Evolutionary conservation across 768 basidiomycete genomes (phyloP).

Genomic region (Trametes maxima): DNA sequence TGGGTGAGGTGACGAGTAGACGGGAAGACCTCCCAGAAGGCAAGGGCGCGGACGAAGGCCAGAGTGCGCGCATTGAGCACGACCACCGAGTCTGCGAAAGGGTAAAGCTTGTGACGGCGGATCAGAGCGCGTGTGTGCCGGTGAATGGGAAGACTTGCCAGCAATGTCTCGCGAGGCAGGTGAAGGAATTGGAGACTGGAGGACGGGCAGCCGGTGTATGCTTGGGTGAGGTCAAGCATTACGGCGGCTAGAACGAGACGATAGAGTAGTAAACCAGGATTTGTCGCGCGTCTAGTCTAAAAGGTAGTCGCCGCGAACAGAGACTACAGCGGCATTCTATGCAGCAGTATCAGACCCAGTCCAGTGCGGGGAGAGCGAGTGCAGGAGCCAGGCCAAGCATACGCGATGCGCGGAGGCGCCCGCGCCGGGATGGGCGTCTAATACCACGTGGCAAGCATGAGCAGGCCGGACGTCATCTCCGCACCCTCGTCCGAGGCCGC

Average conservation of each 20-base stretch:
- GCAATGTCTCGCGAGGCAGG: constrained; percentile 54
- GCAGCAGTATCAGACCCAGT: neutral
- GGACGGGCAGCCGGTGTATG: constrained; percentile 55
- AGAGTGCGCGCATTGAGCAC: constrained; percentile 73
- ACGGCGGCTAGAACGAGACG: neutral
- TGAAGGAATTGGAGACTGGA: constrained; percentile 58
- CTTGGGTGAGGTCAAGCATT: constrained; percentile 52
- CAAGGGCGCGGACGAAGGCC: constrained; percentile 65
- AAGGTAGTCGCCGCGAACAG: neutral
- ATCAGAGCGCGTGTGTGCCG: neutral
- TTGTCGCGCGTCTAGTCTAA: neutral
- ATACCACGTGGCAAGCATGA: constrained; percentile 7
- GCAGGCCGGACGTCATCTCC: constrained; percentile 20
- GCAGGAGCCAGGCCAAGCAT: neutral
- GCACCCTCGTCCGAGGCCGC: neutral
- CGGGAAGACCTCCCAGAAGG: constrained; percentile 83
- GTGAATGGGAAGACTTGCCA: constrained; percentile 49
- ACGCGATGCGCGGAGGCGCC: constrained; percentile 1
- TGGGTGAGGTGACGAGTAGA: constrained; percentile 46
- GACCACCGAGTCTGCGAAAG: constrained; percentile 69
- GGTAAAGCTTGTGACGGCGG: constrained; percentile 55
- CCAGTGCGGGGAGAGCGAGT: neutral
- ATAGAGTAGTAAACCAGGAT: neutral
- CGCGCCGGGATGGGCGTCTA: constrained; percentile 1
- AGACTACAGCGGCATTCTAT: constrained; percentile 7